Evolutionary conservation across 2,329 filamentous ascomycete species (phyloP).

Genomic region (Aureobasidium leucospermi): DNA sequence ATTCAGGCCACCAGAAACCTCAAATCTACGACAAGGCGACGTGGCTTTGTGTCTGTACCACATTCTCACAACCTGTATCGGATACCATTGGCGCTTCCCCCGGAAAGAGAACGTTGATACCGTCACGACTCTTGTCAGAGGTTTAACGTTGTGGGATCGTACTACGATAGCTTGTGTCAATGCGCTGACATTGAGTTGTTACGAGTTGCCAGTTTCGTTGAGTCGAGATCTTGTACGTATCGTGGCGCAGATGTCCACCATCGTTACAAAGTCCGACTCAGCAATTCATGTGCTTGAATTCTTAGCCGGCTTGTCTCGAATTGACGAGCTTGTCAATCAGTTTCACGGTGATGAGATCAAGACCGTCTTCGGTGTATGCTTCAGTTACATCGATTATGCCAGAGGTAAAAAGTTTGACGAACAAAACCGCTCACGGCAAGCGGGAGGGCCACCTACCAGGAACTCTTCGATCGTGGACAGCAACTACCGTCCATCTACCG

Average conservation of each 20-base stretch:
- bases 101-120: conserved; percentile 85
- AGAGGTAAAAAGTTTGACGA: conserved; percentile 46
- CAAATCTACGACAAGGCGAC: conserved; percentile 76
- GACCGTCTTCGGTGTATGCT: conserved; percentile 90
- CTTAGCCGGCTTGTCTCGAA: conserved; percentile 75
- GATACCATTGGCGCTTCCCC: conserved; percentile 79
- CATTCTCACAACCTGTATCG: conserved; percentile 76
- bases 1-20: conserved; percentile 71
- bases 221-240: conserved; percentile 80
- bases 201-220: conserved; percentile 82
- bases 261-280: conserved; percentile 87
- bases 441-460: neutral
- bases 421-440: conserved; percentile 8
- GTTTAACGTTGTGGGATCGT: conserved; percentile 47
- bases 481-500: conserved; percentile 36
- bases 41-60: conserved; percentile 86
- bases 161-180: conserved; percentile 92
- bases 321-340: conserved; percentile 79
- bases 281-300: conserved; percentile 96
- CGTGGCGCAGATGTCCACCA: conserved; percentile 87
- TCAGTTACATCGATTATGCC: conserved; percentile 85
- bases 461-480: neutral
- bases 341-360: conserved; percentile 88
- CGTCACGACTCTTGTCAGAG: conserved; percentile 76
- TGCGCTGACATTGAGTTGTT: conserved; percentile 87